phyloP scores from a whole-genome alignment of 495 filamentous ascomycete species.

The Penicillium paradoxum region DNA sequence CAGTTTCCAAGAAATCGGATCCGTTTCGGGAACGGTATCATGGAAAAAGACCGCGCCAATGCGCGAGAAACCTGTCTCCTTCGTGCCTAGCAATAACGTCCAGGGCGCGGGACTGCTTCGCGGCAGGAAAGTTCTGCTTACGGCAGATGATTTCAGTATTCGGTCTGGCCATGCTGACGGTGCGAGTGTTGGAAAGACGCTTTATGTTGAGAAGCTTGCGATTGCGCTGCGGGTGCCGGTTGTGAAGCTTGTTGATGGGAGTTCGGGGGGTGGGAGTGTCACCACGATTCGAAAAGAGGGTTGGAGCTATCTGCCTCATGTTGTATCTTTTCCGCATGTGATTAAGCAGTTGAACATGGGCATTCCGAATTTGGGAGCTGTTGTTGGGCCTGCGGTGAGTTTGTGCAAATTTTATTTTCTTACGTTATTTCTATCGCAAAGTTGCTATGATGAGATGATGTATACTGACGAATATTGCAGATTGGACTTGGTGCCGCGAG shows the following conservation, averaged over 20 bases:
- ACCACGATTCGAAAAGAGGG: slow-evolving; percentile 52
- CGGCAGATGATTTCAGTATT: slow-evolving; percentile 61
- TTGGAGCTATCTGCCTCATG: slow-evolving; percentile 53
- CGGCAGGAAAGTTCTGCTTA: slow-evolving; percentile 52
- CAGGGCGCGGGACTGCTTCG: slow-evolving; percentile 44
- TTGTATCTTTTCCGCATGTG: slow-evolving; percentile 45
- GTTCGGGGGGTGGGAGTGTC: slow-evolving; percentile 56
- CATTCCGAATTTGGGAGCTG: slow-evolving; percentile 58
- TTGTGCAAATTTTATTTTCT: neutral
- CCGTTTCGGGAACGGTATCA: slow-evolving; percentile 52
- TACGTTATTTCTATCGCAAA: too few relatives aligned
- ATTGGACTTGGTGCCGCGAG: slow-evolving; percentile 60
- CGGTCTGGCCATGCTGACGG: slow-evolving; percentile 60
- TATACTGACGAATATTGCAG: slow-evolving; percentile 11
- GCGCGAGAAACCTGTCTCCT: slow-evolving; percentile 47
- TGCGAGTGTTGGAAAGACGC: slow-evolving; percentile 50
- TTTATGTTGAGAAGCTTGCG: slow-evolving; percentile 54
- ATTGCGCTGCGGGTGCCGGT: slow-evolving; percentile 50
- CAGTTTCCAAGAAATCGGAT: slow-evolving; percentile 54
- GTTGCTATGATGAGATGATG: too few relatives aligned
- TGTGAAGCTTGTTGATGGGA: slow-evolving; percentile 59
- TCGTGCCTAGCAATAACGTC: slow-evolving; percentile 52
- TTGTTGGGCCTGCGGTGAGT: slow-evolving; percentile 53
- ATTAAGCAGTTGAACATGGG: slow-evolving; percentile 56
- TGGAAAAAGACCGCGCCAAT: slow-evolving; percentile 47